Base-by-base conservation (phyloP, 2,329 filamentous ascomycete species). In the Daldinia eschscholtzii region DNA sequence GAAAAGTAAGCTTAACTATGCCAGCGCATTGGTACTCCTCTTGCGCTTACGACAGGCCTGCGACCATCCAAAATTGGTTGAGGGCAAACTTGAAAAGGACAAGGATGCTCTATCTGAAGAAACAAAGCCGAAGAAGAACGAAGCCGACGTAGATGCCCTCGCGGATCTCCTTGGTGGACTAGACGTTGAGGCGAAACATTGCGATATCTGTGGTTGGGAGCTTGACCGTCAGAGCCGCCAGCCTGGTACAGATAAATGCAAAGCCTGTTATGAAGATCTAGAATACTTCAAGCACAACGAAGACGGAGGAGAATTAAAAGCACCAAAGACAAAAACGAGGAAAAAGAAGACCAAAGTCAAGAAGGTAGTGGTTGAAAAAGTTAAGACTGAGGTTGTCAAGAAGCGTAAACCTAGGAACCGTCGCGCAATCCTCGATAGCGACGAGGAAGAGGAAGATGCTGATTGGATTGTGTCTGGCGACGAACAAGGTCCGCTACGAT, bases 11-110 rank as follows among this genome's bases (percentile, higher is more conserved):
- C 83, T 94, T 60, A 97, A 94, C 82, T 98, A 98, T 78, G 95
- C 97, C 65, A 97, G 94, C 75, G 96, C 96, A 18, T 88, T 99
- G 76, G 94, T 97, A 12, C 83, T 99, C 68, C 87, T 99, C n/a
- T 83, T 99, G 63, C 91, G 96, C 42, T 84, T 99, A 67, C 88
- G 96, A 67, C 96, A 99, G 79, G 93, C 94, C 20, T 99, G 96
- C 80, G 97, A 99, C 76, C 96, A 99, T 78, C 94, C 94, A 0
- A 91, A 93, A 72, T 85, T 99, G 52, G 91, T 97, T 12, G 93
- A 93, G 72, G 91, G 91, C 70, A 95, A 97, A 76, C 85, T 98
- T 64, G 91, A 91, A 62, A 93, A 93, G 72, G 96, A 99, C 78
- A 93, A 91, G 74, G 96, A 98, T 76, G 93, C 93, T 2, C 82